Evolutionary conservation across 1,284 basidiomycete genomes (phyloP).

Genomic region (Rhodotorula sp.): DNA sequence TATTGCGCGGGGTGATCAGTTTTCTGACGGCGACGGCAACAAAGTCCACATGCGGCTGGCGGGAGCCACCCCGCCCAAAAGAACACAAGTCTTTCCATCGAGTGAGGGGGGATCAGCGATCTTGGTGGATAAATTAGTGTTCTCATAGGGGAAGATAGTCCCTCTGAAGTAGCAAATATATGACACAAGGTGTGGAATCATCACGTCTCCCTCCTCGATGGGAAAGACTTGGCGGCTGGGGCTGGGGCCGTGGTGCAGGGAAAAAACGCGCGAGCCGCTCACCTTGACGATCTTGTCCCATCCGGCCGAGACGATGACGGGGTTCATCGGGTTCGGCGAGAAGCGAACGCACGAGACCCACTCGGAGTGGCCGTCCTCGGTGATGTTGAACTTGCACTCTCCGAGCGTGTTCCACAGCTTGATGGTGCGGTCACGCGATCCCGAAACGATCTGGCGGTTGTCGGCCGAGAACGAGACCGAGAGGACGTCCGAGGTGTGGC

Average conservation of each 20-base stretch:
- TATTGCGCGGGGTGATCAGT: constrained; percentile 2
- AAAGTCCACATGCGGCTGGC: too few relatives aligned
- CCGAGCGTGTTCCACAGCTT: constrained; percentile 99
- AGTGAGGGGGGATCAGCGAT: constrained; percentile 59
- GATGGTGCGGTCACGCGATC: constrained; percentile 93
- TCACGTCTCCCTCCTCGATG: constrained; percentile 42
- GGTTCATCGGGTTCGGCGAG: constrained; percentile 97
- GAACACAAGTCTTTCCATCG: too few relatives aligned
- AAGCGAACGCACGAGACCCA: constrained; percentile 99
- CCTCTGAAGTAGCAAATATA: constrained; percentile 86
- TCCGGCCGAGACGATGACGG: constrained; percentile 97
- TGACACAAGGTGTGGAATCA: constrained; percentile 51
- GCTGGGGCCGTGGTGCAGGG: background rate
- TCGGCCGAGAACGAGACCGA: constrained; percentile 97
- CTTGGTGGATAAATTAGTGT: constrained; percentile 64
- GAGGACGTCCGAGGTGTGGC: constrained; percentile 96
- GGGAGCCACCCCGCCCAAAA: too few relatives aligned
- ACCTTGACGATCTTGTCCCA: constrained; percentile 99
- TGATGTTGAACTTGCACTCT: constrained; percentile 99
- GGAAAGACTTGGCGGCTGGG: background rate
- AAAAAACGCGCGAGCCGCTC: constrained; percentile 49
- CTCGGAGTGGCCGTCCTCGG: constrained; percentile 95
- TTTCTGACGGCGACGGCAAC: too few relatives aligned
- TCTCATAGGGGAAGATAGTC: constrained; percentile 63
- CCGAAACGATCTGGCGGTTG: constrained; percentile 98